Percentiles rank a stretch among this genome's conserved stretches.
Evolutionary conservation across 495 filamentous ascomycete species (phyloP).

Genomic region (Neurospora sp.): DNA sequence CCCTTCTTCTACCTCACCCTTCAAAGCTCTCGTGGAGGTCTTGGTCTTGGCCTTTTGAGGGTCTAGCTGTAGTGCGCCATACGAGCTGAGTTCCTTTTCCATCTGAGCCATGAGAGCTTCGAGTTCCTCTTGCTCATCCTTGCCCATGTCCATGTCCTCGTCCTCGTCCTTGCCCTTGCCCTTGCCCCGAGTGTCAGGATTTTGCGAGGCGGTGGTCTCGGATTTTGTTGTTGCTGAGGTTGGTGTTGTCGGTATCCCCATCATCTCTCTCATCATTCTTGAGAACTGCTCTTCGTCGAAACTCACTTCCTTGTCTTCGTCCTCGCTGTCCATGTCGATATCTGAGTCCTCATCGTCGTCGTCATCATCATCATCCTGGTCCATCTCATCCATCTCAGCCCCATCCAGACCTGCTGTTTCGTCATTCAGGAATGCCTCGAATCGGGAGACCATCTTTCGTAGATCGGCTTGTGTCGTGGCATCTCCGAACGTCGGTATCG

Average conservation of each 20-base stretch:
- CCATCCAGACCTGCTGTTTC: slow-evolving; percentile 71
- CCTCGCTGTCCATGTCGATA: slow-evolving; percentile 29
- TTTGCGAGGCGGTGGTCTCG: background rate
- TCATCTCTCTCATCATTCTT: slow-evolving; percentile 89
- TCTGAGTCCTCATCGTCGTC: slow-evolving; percentile 31
- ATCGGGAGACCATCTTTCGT: slow-evolving; percentile 78
- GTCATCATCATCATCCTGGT: slow-evolving; percentile 44
- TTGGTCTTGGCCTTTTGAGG: slow-evolving; percentile 10
- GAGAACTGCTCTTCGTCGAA: slow-evolving; percentile 82
- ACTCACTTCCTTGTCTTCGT: slow-evolving; percentile 65
- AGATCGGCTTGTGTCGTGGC: slow-evolving; percentile 69
- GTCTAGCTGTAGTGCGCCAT: slow-evolving; percentile 64
- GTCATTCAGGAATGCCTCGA: slow-evolving; percentile 88
- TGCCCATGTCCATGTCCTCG: slow-evolving; percentile 15
- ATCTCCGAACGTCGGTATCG: slow-evolving; percentile 54
- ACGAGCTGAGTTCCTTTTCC: slow-evolving; percentile 68
- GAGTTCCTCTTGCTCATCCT: slow-evolving; percentile 61
- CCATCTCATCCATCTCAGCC: slow-evolving; percentile 67
- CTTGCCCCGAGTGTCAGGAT: slow-evolving; percentile 2
- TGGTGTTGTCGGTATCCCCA: slow-evolving; percentile 54
- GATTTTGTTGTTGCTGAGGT: background rate
- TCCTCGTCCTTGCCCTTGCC: slow-evolving; percentile 2
- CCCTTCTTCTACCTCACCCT: slow-evolving; percentile 2
- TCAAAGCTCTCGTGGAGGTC: slow-evolving; percentile 3
- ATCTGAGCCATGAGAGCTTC: slow-evolving; percentile 62